Evolutionary conservation across 2,329 filamentous ascomycete species (phyloP).

Genomic region (Tolypocladium inflatum): DNA sequence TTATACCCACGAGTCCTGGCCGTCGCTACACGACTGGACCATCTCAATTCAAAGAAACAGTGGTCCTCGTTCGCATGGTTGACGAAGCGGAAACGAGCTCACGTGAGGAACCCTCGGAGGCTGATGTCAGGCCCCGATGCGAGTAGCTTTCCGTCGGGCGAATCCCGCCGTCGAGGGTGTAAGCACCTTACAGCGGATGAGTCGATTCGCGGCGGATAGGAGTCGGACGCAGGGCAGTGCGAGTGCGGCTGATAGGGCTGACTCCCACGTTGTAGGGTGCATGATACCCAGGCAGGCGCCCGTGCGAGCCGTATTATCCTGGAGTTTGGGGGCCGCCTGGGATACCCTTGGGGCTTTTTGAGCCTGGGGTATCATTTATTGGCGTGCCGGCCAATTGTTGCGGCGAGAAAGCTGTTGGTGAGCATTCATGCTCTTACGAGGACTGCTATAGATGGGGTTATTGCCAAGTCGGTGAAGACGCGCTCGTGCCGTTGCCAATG

Average conservation of each 20-base stretch:
- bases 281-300: neutral
- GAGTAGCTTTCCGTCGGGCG: neutral
- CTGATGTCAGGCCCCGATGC: neutral
- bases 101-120: neutral
- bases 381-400: neutral
- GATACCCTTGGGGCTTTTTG: neutral
- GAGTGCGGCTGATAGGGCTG: constrained; percentile 5
- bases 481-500: neutral
- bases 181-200: neutral
- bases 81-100: neutral
- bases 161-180: neutral
- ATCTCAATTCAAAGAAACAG: neutral
- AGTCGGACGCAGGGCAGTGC: neutral
- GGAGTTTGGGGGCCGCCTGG: neutral
- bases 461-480: neutral
- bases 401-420: neutral
- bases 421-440: neutral
- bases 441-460: neutral
- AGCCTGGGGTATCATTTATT: neutral
- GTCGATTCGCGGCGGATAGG: neutral
- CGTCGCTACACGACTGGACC: too few species aligned
- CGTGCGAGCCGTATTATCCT: neutral
- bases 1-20: constrained; percentile 14
- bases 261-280: neutral
- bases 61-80: neutral